Evolutionary conservation across 2,329 filamentous ascomycete species (phyloP).

Genomic region (Aspergillus calidoustus): DNA sequence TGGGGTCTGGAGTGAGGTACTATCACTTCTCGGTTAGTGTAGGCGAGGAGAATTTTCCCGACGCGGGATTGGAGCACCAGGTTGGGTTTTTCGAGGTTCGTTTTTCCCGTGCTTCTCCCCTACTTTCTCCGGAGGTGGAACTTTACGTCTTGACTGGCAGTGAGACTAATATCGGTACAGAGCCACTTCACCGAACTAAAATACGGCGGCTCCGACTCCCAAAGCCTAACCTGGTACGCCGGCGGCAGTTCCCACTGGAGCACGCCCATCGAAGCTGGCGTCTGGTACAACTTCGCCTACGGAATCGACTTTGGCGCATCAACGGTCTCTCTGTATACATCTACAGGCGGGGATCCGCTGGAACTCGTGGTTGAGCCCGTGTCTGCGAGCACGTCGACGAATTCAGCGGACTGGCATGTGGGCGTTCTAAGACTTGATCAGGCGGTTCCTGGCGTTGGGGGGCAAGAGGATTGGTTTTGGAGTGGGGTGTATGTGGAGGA

Average conservation of each 20-base stretch:
- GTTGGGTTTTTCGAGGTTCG: slow-evolving; percentile 57
- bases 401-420: slow-evolving; percentile 74
- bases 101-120: neutral
- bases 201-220: slow-evolving; percentile 60
- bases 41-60: slow-evolving; percentile 59
- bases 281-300: slow-evolving; percentile 78
- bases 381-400: slow-evolving; percentile 63
- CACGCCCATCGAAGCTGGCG: slow-evolving; percentile 62
- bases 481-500: slow-evolving; percentile 73
- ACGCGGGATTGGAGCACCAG: slow-evolving; percentile 69
- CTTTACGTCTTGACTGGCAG: no score
- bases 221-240: slow-evolving; percentile 67
- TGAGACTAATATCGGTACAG: slow-evolving; percentile 39
- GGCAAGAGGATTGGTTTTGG: slow-evolving; percentile 73
- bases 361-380: slow-evolving; percentile 65
- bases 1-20: slow-evolving; percentile 69
- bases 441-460: slow-evolving; percentile 57
- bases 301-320: slow-evolving; percentile 69
- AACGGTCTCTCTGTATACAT: slow-evolving; percentile 72
- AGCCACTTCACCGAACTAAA: slow-evolving; percentile 77
- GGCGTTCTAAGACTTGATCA: slow-evolving; percentile 69
- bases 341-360: slow-evolving; percentile 63
- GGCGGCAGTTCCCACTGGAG: slow-evolving; percentile 66
- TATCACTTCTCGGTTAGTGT: slow-evolving; percentile 75
- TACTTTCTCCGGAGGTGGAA: neutral